A percentile compares a stretch with the other conserved stretches of the same genome.
Evolutionary conservation across 208 protist species (phyloP).

Genomic region (Lotmaria passim): DNA sequence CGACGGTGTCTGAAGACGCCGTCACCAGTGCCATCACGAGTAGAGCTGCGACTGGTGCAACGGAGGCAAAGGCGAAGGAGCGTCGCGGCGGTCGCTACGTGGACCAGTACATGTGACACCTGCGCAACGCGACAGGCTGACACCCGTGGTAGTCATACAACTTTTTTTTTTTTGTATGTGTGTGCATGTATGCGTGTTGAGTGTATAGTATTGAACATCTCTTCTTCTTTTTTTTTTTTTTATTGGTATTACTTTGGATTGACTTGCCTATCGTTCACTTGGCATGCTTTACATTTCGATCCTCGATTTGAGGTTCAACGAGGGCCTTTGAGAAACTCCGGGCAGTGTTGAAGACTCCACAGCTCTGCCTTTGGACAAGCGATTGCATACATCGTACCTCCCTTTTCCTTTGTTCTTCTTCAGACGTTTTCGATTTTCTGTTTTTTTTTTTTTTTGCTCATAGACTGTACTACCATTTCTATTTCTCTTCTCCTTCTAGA

Average conservation of each 20-base stretch:
- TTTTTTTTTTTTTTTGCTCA: constrained; percentile 3
- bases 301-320: no score
- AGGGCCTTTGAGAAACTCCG: no score
- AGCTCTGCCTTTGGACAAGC: no score
- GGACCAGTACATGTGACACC: constrained; percentile 26
- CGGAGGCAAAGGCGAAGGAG: neutral
- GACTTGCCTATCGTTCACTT: no score
- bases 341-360: no score
- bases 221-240: neutral
- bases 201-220: neutral
- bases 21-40: neutral
- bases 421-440: neutral
- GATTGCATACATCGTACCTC: neutral
- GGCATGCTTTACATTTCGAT: no score
- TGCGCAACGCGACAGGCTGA: no score
- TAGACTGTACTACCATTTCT: constrained; percentile 25
- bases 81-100: constrained; percentile 29
- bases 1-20: neutral
- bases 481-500: constrained; percentile 14
- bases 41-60: neutral
- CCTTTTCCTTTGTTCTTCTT: neutral
- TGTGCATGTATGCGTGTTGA: neutral
- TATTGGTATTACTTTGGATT: no score
- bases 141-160: no score
- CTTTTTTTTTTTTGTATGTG: neutral